A percentile compares a stretch with the other conserved stretches of the same genome.
Evolutionary conservation across 2,329 filamentous ascomycete species (phyloP).

Genomic region (Xylaria sp.): DNA sequence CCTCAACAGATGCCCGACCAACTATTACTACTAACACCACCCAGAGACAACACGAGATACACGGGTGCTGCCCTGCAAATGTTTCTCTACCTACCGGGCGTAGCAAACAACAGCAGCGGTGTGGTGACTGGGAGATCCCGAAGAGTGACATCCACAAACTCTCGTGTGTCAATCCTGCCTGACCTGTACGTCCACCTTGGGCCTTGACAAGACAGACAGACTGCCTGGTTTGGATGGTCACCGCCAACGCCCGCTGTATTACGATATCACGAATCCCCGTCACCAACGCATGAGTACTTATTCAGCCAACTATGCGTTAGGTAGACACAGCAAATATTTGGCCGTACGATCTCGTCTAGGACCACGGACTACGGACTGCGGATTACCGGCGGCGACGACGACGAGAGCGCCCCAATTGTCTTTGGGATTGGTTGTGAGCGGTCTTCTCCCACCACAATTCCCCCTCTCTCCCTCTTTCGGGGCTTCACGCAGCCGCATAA

Average conservation of each 20-base stretch:
- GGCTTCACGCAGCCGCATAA: neutral
- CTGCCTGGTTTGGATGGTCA: neutral
- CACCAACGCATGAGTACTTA: neutral
- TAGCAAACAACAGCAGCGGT: no score
- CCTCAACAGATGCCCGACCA: no score
- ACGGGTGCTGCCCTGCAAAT: no score
- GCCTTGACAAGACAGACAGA: neutral
- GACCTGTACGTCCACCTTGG: neutral
- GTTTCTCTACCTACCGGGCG: no score
- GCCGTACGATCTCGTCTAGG: neutral
- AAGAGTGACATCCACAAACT: neutral
- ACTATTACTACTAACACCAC: no score
- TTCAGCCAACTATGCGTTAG: slow-evolving; percentile 1
- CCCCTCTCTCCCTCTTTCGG: neutral
- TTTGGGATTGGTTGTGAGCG: neutral
- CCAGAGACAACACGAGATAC: no score
- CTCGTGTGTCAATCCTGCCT: neutral
- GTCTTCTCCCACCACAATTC: neutral
- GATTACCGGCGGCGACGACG: neutral
- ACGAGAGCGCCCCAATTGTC: slow-evolving; percentile 2
- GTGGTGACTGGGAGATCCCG: no score
- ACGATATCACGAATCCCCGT: neutral
- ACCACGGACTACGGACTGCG: neutral
- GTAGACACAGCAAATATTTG: neutral
- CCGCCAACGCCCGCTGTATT: no score